Evolutionary conservation across 2,329 filamentous ascomycete genomes (phyloP), one percentile per base, ranked within the genome.

Genomic region (Fusarium fujikuroi): DNA sequence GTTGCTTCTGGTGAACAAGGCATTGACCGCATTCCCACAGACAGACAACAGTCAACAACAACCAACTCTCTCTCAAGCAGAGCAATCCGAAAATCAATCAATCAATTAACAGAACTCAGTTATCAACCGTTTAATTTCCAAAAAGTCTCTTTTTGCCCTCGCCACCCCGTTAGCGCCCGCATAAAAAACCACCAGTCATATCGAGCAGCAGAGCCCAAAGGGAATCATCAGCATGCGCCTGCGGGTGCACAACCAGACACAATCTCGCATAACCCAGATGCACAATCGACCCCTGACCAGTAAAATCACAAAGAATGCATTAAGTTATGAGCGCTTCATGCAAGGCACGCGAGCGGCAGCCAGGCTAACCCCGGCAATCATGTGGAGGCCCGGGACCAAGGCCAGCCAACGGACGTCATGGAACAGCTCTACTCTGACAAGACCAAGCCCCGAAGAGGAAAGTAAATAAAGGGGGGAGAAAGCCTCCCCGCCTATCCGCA

Each of bases 381-480:
- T 39, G 70, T 74, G 67, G 71, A 65, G 59, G 69, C 47, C n/a
- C 19, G 21, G 58, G 30, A 54, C 49, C 40, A 62, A 21, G 49
- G 30, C 47, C 47, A 52, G 59, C 71, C 71, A 74, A 73, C 67
- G 50, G 50, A 64, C 58, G 67, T 46, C 46, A 59, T 65, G 43
- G 54, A 74, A 68, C 54, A 34, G 70, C 57, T 56, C 53, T 60
- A 30, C 61, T 63, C 40, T 34, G 42, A 71, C 58, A 49, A 59
- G 57, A 39, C 60, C 54, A 66, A 39, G 60, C 60, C 54, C 70
- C 65, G 42, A 61, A 61, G 42, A 62, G 72, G 72, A 72, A 74
- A 74, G 71, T 69, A 73, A 72, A 73, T 72, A 73, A 74, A 74
- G 72, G 72, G 66, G 66, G 64, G 54, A 46, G 53, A 63, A 63